Percentiles rank a stretch among this genome's conserved stretches.
phyloP scores from a whole-genome alignment of 495 filamentous ascomycete genomes.

The Talaromyces thailandensis region DNA sequence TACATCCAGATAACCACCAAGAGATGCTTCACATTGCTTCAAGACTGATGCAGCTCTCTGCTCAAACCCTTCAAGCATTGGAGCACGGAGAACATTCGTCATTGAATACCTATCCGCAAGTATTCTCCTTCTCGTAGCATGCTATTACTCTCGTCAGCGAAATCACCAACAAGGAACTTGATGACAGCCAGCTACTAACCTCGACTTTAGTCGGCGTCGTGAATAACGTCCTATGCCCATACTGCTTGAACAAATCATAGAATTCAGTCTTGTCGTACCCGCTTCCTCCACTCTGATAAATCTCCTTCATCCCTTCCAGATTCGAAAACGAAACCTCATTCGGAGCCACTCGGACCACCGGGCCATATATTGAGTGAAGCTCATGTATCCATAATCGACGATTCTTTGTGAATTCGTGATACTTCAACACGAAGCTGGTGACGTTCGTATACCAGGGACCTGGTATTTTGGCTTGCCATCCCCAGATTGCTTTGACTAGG shows the following conservation, averaged over 20 bases:
- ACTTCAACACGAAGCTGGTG: conserved; percentile 45
- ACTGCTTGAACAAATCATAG: conserved; percentile 54
- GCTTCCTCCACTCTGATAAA: conserved; percentile 55
- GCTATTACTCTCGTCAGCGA: conserved; percentile 24
- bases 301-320: conserved; percentile 50
- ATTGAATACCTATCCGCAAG: conserved; percentile 60
- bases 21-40: conserved; percentile 30
- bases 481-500: conserved; percentile 1
- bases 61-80: conserved; percentile 42
- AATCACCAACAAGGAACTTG: not conserved
- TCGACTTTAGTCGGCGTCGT: conserved; percentile 47
- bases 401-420: conserved; percentile 45
- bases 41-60: conserved; percentile 45
- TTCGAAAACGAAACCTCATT: conserved; percentile 54
- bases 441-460: conserved; percentile 45
- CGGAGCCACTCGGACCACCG: conserved; percentile 53
- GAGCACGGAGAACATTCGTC: conserved; percentile 47
- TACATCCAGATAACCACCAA: conserved; percentile 31
- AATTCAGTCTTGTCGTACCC: conserved; percentile 63
- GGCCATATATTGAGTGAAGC: conserved; percentile 47
- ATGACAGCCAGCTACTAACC: conserved; percentile 21
- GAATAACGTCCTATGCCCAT: conserved; percentile 49
- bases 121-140: conserved; percentile 48
- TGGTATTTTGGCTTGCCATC: conserved; percentile 25
- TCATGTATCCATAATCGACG: conserved; percentile 44